These are phyloP conservation scores for Cercospora sesami DNA, from an alignment of 2,329 filamentous ascomycete genomes.

Conservation along the genomic window DNA sequence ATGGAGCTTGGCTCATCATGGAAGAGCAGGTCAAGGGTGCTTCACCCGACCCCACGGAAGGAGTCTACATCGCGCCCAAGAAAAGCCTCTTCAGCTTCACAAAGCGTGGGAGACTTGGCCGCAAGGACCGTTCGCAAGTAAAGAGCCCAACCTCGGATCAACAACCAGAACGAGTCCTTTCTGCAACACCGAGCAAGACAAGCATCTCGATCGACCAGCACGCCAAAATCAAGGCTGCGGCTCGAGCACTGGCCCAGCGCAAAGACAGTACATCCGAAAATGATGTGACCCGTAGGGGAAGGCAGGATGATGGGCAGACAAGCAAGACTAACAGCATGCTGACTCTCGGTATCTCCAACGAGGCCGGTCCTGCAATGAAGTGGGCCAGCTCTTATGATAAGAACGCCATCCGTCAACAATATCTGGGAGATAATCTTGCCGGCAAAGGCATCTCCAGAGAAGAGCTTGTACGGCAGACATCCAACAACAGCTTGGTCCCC, in stretches of 20 bases:
- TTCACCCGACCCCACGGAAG: conserved; percentile 76
- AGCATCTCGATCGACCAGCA: conserved; percentile 90
- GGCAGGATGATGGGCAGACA: conserved; percentile 54
- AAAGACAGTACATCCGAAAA: conserved; percentile 52
- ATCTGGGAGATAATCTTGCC: conserved; percentile 70
- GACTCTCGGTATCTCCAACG: conserved; percentile 82
- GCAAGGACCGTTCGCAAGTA: conserved; percentile 64
- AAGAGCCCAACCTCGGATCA: conserved; percentile 50
- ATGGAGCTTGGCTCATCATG: conserved; percentile 87
- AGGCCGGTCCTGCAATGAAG: conserved; percentile 91
- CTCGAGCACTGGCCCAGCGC: conserved; percentile 72
- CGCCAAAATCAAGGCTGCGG: conserved; percentile 87
- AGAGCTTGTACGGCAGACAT: conserved; percentile 30
- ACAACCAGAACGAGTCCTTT: conserved; percentile 47
- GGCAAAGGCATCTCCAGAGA: conserved; percentile 49
- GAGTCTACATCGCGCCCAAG: conserved; percentile 92
- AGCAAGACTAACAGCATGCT: conserved; percentile 85
- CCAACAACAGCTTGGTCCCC: conserved; percentile 34
- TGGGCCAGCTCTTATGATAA: conserved; percentile 97
- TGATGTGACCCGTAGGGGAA: conserved; percentile 54
- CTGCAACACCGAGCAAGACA: conserved; percentile 67
- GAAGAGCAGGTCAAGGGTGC: conserved; percentile 96
- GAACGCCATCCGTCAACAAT: conserved; percentile 79
- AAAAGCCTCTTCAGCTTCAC: conserved; percentile 81
- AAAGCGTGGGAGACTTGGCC: conserved; percentile 67